phyloP scores from a whole-genome alignment of 768 basidiomycete species.

The Dendrothele bispora region DNA sequence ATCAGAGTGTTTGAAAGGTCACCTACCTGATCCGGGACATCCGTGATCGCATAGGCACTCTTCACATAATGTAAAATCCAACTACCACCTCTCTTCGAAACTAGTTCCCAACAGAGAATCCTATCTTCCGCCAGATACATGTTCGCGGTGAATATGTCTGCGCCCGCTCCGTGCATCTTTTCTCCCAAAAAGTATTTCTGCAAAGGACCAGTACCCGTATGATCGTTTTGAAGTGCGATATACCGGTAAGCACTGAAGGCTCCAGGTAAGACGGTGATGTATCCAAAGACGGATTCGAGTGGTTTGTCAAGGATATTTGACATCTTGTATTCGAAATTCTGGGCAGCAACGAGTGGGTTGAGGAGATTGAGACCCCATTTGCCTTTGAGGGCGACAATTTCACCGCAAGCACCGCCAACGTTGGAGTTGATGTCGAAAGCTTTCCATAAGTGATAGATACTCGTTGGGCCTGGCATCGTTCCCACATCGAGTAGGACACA shows the following conservation, averaged over 20 bases:
- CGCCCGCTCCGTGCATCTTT: slow-evolving; percentile 85
- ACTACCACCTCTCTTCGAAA: slow-evolving; percentile 85
- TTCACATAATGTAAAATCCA: slow-evolving; percentile 98
- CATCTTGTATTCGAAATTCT: slow-evolving; percentile 96
- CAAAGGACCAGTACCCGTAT: slow-evolving; percentile 79
- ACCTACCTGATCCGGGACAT: slow-evolving; percentile 86
- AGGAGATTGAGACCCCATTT: slow-evolving; percentile 75
- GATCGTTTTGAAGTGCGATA: slow-evolving; percentile 88
- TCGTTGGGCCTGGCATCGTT: slow-evolving; percentile 67
- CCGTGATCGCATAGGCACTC: slow-evolving; percentile 88
- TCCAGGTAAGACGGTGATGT: slow-evolving; percentile 91
- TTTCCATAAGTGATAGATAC: slow-evolving; percentile 78
- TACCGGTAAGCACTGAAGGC: slow-evolving; percentile 93
- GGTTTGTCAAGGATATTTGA: slow-evolving; percentile 92
- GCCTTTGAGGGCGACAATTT: slow-evolving; percentile 91
- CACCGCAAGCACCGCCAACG: slow-evolving; percentile 93
- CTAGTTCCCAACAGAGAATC: slow-evolving; percentile 96
- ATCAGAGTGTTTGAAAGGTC: neutral
- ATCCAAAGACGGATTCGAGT: slow-evolving; percentile 85
- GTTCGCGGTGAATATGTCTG: slow-evolving; percentile 92
- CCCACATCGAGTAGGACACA: slow-evolving; percentile 91
- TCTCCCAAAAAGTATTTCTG: slow-evolving; percentile 98
- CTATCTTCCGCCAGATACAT: slow-evolving; percentile 96
- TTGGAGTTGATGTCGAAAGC: slow-evolving; percentile 91
- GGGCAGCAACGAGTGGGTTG: slow-evolving; percentile 87